Conservation (phyloP, 1,284 basidiomycete species). For the Crucibulum parvulum region DNA sequence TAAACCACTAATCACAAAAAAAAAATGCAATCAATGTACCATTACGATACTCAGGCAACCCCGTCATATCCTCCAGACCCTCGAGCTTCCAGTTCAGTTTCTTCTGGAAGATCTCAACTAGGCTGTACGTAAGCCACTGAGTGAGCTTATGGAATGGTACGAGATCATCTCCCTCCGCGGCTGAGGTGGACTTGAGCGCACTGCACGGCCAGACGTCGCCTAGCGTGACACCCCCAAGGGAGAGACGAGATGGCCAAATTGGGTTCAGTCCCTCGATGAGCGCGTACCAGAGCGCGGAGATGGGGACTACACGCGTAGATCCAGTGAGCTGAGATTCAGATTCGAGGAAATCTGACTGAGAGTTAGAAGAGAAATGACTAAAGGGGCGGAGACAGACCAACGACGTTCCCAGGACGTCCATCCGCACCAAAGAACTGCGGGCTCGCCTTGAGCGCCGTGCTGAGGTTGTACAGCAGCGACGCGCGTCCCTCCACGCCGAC, state of each 20-base stretch:
- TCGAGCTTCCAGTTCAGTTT: constrained; percentile 81
- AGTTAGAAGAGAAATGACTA: neutral
- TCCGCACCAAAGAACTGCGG: constrained; percentile 74
- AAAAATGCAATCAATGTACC: constrained; percentile 48
- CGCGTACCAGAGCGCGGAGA: constrained; percentile 81
- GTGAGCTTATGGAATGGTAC: constrained; percentile 97
- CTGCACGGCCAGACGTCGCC: constrained; percentile 93
- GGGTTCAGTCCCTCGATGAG: constrained; percentile 85
- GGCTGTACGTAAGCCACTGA: constrained; percentile 91
- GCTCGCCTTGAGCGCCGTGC: constrained; percentile 69
- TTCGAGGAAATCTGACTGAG: constrained; percentile 72
- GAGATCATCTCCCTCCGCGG: constrained; percentile 65
- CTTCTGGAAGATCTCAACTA: constrained; percentile 84
- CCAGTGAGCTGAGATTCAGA: constrained; percentile 51
- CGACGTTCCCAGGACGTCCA: constrained; percentile 82
- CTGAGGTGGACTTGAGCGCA: constrained; percentile 38
- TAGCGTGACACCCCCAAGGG: constrained; percentile 69
- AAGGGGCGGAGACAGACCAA: constrained; percentile 57
- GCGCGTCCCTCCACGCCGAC: constrained; percentile 90
- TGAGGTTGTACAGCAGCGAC: constrained; percentile 77
- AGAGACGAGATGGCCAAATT: constrained; percentile 89
- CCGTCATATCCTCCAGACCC: constrained; percentile 82
- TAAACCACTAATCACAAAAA: neutral
- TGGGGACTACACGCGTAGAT: constrained; percentile 53
- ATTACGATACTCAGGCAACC: constrained; percentile 90